phyloP scores from a whole-genome alignment of 495 filamentous ascomycete genomes.

The Annulohypoxylon bovei region DNA sequence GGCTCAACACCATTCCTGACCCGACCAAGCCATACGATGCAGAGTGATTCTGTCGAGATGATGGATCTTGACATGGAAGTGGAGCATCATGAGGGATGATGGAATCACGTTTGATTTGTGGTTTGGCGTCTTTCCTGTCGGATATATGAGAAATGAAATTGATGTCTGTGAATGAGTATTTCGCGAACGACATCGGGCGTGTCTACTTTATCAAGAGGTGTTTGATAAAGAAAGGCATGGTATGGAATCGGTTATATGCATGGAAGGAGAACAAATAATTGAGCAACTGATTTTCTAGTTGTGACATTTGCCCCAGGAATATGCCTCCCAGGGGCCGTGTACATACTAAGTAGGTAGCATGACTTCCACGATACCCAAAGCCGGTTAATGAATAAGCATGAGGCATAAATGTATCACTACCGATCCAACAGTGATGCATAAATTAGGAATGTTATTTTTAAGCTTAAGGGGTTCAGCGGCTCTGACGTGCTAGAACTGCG shows the following conservation, averaged over 20 bases:
- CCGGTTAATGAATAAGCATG: conserved; percentile 15
- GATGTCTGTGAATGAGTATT: not conserved
- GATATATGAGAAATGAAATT: conserved; percentile 17
- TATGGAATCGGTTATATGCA: not conserved
- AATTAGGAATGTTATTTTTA: not conserved
- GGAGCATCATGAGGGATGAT: conserved; percentile 34
- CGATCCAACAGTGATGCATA: not conserved
- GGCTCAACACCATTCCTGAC: conserved; percentile 32
- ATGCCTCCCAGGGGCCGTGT: conserved; percentile 2
- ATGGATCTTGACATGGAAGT: conserved; percentile 44
- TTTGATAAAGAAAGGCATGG: not conserved
- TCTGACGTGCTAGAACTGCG: not conserved
- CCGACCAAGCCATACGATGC: conserved; percentile 17
- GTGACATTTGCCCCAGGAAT: not conserved
- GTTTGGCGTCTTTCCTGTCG: not conserved
- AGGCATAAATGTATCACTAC: not conserved
- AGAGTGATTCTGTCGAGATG: conserved; percentile 25
- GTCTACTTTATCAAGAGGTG: not conserved
- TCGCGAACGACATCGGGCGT: not conserved
- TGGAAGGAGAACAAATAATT: not conserved
- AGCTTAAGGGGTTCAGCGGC: not conserved
- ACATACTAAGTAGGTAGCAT: conserved; percentile 8
- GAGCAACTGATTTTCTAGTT: conserved; percentile 1
- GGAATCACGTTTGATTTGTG: not conserved
- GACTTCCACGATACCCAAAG: conserved; percentile 34